A percentile compares a stretch with the other conserved stretches of the same genome.
Conservation (phyloP, 495 filamentous ascomycete genomes). For the Pyrenopolyporus hunteri region DNA sequence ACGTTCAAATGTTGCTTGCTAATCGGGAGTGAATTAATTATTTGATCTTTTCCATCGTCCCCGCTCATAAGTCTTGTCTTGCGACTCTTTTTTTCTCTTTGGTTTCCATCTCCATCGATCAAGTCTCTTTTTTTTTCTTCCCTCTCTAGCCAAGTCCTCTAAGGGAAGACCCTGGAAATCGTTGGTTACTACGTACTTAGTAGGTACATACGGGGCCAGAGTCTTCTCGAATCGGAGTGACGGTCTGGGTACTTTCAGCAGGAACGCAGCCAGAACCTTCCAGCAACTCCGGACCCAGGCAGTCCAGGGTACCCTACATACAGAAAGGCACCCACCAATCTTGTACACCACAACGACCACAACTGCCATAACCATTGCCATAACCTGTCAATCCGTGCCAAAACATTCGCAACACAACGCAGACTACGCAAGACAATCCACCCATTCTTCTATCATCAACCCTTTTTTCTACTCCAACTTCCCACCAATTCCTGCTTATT, state of each 20-base stretch:
- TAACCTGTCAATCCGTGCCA: slow-evolving; percentile 8
- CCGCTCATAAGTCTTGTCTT: too few relatives aligned
- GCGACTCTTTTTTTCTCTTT: neutral
- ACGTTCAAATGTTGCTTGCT: slow-evolving; percentile 26
- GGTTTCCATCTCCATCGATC: slow-evolving; percentile 7
- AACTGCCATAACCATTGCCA: neutral
- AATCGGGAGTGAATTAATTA: slow-evolving; percentile 7
- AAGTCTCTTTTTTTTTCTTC: neutral
- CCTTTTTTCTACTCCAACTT: slow-evolving; percentile 6
- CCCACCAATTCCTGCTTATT: slow-evolving; percentile 2
- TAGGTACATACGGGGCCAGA: slow-evolving; percentile 8
- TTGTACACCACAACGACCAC: slow-evolving; percentile 6
- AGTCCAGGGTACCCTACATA: too few relatives aligned
- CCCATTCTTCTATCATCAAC: slow-evolving; percentile 15
- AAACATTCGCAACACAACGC: too few relatives aligned
- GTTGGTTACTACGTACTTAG: neutral
- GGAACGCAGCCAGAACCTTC: slow-evolving; percentile 40
- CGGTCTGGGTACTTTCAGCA: slow-evolving; percentile 29
- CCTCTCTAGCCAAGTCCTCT: neutral
- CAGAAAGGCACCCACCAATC: slow-evolving; percentile 24
- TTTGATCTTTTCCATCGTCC: neutral
- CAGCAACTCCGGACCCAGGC: slow-evolving; percentile 28
- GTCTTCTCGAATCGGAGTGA: slow-evolving; percentile 38
- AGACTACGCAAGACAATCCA: neutral
- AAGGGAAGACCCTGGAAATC: neutral